A percentile compares a stretch with the other conserved stretches of the same genome.
These are phyloP conservation scores for Wallacemonas sp. DNA, from an alignment of 208 protist genomes.

Conservation along the genomic window DNA sequence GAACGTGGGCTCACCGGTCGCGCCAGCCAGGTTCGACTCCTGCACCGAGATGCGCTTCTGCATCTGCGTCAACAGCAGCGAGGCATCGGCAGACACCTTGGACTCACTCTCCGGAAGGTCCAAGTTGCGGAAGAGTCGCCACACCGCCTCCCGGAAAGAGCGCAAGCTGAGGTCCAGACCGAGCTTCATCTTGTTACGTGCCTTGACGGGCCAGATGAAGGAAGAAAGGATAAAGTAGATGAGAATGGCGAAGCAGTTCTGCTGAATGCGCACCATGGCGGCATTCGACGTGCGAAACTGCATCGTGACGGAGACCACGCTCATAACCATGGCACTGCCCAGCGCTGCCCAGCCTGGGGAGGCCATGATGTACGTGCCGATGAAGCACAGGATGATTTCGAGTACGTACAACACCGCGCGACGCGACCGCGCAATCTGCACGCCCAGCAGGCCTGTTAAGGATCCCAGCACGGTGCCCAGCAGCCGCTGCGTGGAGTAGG, in stretches of 20 bases:
- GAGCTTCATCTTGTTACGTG: conserved; percentile 60
- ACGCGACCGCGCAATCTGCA: conserved; percentile 56
- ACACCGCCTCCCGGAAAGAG: conserved; percentile 64
- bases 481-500: conserved; percentile 75
- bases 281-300: conserved; percentile 46
- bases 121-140: conserved; percentile 73
- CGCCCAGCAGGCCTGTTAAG: conserved; percentile 55
- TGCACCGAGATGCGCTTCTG: conserved; percentile 55
- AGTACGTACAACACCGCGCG: conserved; percentile 62
- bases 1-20: conserved; percentile 67
- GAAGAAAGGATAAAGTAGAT: conserved; percentile 84
- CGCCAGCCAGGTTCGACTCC: conserved; percentile 40
- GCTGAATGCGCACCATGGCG: conserved; percentile 85
- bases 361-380: conserved; percentile 74
- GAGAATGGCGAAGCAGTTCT: conserved; percentile 88
- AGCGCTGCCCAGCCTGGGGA: conserved; percentile 55
- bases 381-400: conserved; percentile 58
- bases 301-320: conserved; percentile 81
- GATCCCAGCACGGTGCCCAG: conserved; percentile 83
- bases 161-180: conserved; percentile 70
- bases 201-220: conserved; percentile 81
- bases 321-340: conserved; percentile 72
- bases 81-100: conserved; percentile 48
- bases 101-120: conserved; percentile 74
- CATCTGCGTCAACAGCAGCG: conserved; percentile 54